phyloP scores from a whole-genome alignment of 768 basidiomycete species.

The Lactifluus hygrophoroides region DNA sequence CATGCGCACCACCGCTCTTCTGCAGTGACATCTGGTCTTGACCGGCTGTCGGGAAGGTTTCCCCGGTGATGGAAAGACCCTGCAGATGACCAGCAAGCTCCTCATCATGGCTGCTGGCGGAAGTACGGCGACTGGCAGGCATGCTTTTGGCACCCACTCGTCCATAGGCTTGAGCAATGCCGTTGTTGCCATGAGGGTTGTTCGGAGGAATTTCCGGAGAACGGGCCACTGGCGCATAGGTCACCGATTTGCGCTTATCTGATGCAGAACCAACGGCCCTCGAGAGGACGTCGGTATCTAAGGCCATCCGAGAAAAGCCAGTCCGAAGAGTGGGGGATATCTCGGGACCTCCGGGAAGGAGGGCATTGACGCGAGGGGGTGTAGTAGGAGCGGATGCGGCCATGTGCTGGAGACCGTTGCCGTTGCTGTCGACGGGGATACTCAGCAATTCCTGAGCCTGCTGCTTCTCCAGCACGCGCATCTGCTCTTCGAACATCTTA shows the following conservation, averaged over 20 bases:
- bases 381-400: slow-evolving; percentile 88
- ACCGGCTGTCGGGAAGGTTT: slow-evolving; percentile 50
- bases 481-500: slow-evolving; percentile 92
- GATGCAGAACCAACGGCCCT: slow-evolving; percentile 58
- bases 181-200: slow-evolving; percentile 30
- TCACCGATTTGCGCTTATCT: slow-evolving; percentile 83
- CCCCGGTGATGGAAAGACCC: slow-evolving; percentile 58
- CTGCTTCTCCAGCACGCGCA: slow-evolving; percentile 86
- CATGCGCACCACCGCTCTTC: slow-evolving; percentile 44
- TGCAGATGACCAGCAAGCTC: slow-evolving; percentile 71
- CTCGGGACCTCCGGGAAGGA: slow-evolving; percentile 47
- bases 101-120: slow-evolving; percentile 80
- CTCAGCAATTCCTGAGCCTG: slow-evolving; percentile 80
- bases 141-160: slow-evolving; percentile 83
- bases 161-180: slow-evolving; percentile 41
- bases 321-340: slow-evolving; percentile 35
- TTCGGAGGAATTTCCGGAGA: slow-evolving; percentile 49
- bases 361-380: slow-evolving; percentile 69
- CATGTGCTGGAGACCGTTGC: slow-evolving; percentile 53
- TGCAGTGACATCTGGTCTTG: slow-evolving; percentile 45
- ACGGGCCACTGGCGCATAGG: slow-evolving; percentile 70
- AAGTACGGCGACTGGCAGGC: slow-evolving; percentile 86
- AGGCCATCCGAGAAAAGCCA: slow-evolving; percentile 37
- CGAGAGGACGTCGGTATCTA: slow-evolving; percentile 53
- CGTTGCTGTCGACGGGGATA: slow-evolving; percentile 56